phyloP scores from a whole-genome alignment of 306 rosid species.

The Mimosa pudica region DNA sequence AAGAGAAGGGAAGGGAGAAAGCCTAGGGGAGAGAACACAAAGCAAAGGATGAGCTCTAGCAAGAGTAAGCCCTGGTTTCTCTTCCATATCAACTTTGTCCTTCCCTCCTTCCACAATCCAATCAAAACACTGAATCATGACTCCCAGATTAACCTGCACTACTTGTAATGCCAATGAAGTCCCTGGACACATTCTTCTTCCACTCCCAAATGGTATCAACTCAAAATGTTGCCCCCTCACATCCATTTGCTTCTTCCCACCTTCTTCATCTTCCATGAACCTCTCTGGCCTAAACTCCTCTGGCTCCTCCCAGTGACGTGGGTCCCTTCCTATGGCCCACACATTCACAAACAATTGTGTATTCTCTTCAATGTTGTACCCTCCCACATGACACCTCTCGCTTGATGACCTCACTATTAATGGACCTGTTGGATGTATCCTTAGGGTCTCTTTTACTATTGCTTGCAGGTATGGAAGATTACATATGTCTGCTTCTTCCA shows the following conservation, averaged over 20 bases:
- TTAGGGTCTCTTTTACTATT: slow-evolving; percentile 74
- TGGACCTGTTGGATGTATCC: slow-evolving; percentile 87
- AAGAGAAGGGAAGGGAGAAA: slow-evolving; percentile 49
- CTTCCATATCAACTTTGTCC: slow-evolving; percentile 58
- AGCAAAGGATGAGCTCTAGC: slow-evolving; percentile 61
- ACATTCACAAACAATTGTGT: slow-evolving; percentile 67
- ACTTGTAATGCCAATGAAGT: slow-evolving; percentile 71
- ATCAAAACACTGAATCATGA: slow-evolving; percentile 81
- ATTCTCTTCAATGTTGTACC: slow-evolving; percentile 70
- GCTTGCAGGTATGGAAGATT: slow-evolving; percentile 79
- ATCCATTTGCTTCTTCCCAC: slow-evolving; percentile 49
- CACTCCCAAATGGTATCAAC: slow-evolving; percentile 79
- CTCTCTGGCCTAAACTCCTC: slow-evolving; percentile 77
- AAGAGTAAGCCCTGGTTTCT: slow-evolving; percentile 66
- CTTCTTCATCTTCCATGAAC: slow-evolving; percentile 47
- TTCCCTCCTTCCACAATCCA: slow-evolving; percentile 52
- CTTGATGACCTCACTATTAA: slow-evolving; percentile 63
- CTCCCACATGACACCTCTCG: slow-evolving; percentile 43
- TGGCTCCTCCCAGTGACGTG: slow-evolving; percentile 69
- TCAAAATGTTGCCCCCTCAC: slow-evolving; percentile 79
- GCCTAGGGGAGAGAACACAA: slow-evolving; percentile 52
- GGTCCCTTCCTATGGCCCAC: slow-evolving; percentile 86
- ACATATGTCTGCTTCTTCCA: slow-evolving; percentile 64
- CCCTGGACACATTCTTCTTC: slow-evolving; percentile 89
- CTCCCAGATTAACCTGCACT: slow-evolving; percentile 59